Conservation (phyloP, 495 filamentous ascomycete genomes). For the Podospora appendiculata region DNA sequence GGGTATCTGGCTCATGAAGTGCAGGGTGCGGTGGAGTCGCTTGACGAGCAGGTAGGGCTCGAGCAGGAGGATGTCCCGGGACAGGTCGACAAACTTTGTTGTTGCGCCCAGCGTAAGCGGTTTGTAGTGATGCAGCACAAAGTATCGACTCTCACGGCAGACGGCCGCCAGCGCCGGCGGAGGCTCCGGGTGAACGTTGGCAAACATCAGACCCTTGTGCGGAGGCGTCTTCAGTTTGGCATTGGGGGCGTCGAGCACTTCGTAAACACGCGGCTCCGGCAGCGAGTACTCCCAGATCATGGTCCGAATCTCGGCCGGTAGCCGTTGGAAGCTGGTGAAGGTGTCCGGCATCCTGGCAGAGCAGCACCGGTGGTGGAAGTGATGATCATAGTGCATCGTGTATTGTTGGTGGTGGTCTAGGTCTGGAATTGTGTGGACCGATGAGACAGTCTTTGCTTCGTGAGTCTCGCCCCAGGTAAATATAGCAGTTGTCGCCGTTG, state of each 20-base stretch:
- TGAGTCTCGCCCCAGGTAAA: background rate
- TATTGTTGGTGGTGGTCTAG: conserved; percentile 6
- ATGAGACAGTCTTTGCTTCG: background rate
- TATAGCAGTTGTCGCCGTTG: conserved; percentile 1
- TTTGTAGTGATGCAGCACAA: conserved; percentile 40
- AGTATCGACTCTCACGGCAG: conserved; percentile 39
- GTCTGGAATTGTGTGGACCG: conserved; percentile 1
- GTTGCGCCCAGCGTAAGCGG: conserved; percentile 36
- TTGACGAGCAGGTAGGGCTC: conserved; percentile 43
- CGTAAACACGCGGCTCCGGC: conserved; percentile 39
- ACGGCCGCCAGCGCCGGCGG: conserved; percentile 39
- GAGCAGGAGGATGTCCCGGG: conserved; percentile 40
- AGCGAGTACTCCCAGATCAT: conserved; percentile 40
- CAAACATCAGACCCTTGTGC: conserved; percentile 38
- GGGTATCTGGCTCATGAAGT: conserved; percentile 40
- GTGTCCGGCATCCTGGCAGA: conserved; percentile 12
- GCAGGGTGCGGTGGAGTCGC: conserved; percentile 37
- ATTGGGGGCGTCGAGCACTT: conserved; percentile 39
- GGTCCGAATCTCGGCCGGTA: conserved; percentile 30
- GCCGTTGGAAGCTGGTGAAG: conserved; percentile 21
- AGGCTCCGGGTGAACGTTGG: conserved; percentile 39
- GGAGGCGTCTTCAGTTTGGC: conserved; percentile 31
- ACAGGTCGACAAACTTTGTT: conserved; percentile 39
- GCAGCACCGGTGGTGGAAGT: conserved; percentile 15
- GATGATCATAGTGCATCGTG: conserved; percentile 15